A percentile compares a stretch with the other conserved stretches of the same genome.
phyloP scores from a whole-genome alignment of 805 yeast genomes.

The Candida tibetensis region DNA sequence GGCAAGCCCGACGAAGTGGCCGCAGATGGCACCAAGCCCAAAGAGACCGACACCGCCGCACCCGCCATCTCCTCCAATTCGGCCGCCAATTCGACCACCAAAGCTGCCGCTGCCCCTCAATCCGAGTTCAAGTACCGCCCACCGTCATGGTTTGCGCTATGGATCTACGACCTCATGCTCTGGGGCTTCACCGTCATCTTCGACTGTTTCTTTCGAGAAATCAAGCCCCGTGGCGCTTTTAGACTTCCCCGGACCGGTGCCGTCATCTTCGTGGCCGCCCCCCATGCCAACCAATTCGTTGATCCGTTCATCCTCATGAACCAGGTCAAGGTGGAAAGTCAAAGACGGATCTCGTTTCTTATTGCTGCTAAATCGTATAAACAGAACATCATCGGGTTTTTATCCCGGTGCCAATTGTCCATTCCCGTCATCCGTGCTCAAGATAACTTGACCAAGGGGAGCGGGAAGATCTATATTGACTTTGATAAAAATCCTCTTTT shows the following conservation, averaged over 20 bases:
- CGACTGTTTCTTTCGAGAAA: constrained; percentile 81
- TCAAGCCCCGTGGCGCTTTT: constrained; percentile 83
- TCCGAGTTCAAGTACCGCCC: neutral
- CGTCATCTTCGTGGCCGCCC: constrained; percentile 90
- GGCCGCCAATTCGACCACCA: too few relatives aligned
- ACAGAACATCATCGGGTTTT: constrained; percentile 64
- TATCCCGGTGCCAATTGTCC: constrained; percentile 73
- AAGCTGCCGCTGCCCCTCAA: too few relatives aligned
- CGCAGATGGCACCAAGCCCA: too few relatives aligned
- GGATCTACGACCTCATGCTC: constrained; percentile 33
- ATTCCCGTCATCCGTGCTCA: constrained; percentile 94
- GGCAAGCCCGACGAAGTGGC: too few relatives aligned
- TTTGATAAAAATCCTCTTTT: constrained; percentile 49
- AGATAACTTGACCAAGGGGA: constrained; percentile 68
- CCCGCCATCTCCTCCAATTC: too few relatives aligned
- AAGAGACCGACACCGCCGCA: too few relatives aligned
- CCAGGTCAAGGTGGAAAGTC: constrained; percentile 65
- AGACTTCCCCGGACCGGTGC: constrained; percentile 71
- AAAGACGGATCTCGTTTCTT: constrained; percentile 72
- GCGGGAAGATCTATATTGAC: constrained; percentile 62
- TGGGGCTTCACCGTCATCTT: constrained; percentile 40
- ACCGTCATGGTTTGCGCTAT: constrained; percentile 25
- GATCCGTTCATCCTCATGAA: constrained; percentile 79
- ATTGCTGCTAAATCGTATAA: constrained; percentile 80
- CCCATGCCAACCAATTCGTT: constrained; percentile 95